Base-by-base conservation (phyloP, 495 filamentous ascomycete genomes). In the Annulohypoxylon maeteangense region DNA sequence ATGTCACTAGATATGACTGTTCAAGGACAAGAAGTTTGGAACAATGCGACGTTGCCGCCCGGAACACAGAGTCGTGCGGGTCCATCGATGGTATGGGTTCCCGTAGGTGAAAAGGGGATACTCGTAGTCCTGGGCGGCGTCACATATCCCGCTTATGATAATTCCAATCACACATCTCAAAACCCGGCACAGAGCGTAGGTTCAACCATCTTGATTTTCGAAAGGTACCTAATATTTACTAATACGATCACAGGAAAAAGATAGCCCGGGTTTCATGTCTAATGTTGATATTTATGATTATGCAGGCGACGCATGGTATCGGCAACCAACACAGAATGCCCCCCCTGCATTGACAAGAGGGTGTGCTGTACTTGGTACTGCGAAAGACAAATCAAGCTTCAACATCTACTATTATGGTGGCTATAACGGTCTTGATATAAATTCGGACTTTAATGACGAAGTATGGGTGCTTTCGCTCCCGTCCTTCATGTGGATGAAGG, bases 351-450 rank as follows among this genome's bases (percentile, higher is more conserved):
- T 85, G 12, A 85, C 90, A 1, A 80, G 87, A 66, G 91, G 91
- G 32, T 93, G 91, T 76, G 88, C 90, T 22, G 87, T 91, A 1
- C 80, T 90, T 32, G 90, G 87, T 0, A 77, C 84, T 16, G 89
- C 91, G 1, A 63, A 79, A 32, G 91, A 93, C 70, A 75, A 72
- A 3, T 89, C 87, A 5, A 89, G 87, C 12, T 86, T 87, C 74
- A 90, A 91, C 69, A 91, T 93, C 60, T 93, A 93, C 74, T 90
- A 90, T 65, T 93, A 93, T 67, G 91, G 91, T 18, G 91, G 91
- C 2, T 90, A 87, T 63, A 76, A 88, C 51, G 89, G 88, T 0
- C 50, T 87, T 14, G 47, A 82, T 10, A 31, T 69, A 0, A 56
- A 68, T 1, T 31, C 73, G 10, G 65, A 68, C 10, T 85, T 82